Conservation (phyloP, 768 basidiomycete species). For the Agrocybe chaxingu region DNA sequence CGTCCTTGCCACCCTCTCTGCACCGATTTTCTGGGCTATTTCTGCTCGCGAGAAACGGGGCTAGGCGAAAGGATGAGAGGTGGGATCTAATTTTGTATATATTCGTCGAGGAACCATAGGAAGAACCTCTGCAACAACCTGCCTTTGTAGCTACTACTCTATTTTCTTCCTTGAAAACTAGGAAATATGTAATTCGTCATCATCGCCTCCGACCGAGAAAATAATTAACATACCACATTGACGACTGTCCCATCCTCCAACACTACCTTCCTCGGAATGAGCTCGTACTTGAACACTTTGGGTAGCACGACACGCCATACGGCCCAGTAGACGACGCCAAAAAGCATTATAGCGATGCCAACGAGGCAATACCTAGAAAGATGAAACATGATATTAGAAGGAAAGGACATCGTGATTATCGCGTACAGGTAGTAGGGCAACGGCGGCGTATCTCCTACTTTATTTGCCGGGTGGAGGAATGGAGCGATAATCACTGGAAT, state of each 20-base stretch:
- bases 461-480: slow-evolving; percentile 50
- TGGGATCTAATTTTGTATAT: too few relatives aligned
- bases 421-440: slow-evolving; percentile 57
- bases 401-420: background rate
- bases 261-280: slow-evolving; percentile 45
- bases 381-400: background rate
- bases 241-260: slow-evolving; percentile 53
- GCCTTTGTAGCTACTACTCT: background rate
- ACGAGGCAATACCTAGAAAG: slow-evolving; percentile 46
- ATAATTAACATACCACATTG: slow-evolving; percentile 38
- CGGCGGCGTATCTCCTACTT: slow-evolving; percentile 57
- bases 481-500: slow-evolving; percentile 48
- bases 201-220: background rate
- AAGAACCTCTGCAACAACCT: too few relatives aligned
- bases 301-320: slow-evolving; percentile 51
- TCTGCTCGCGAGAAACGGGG: too few relatives aligned
- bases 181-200: background rate
- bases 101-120: too few relatives aligned
- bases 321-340: slow-evolving; percentile 53
- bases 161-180: slow-evolving; percentile 14
- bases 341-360: slow-evolving; percentile 43
- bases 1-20: too few relatives aligned
- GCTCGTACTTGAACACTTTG: slow-evolving; percentile 42
- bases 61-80: too few relatives aligned
- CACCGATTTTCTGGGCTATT: too few relatives aligned